Base-by-base conservation (phyloP, 129 eudicot species). In the Kitagawia praeruptora region DNA sequence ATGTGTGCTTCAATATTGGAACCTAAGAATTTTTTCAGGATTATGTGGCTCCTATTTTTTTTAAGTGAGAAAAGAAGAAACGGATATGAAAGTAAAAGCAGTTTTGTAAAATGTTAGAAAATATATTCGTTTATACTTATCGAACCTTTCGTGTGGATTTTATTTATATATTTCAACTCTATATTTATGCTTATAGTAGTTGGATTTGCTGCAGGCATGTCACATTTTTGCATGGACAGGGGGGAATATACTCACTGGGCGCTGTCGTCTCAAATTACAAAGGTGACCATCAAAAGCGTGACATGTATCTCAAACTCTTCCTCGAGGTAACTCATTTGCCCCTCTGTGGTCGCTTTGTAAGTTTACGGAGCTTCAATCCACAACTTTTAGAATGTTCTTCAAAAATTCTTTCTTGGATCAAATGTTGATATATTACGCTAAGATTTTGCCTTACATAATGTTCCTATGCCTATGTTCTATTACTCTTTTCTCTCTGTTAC, bases 181-280 rank as follows among this genome's bases (percentile, higher is more conserved):
- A 61, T n/a, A 61, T 61, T 2, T 8, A 25, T n/a, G 9, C 69
- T 61, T 9, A 61, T 25, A 61, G 34, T 61, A 25, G 34, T 61
- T 61, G 15, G 5, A 25, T 25, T 82, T 56, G 80, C 23, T 74
- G 23, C 86, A 93, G 98, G 85, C 87, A 91, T 75, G 85, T 88
- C 88, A 93, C 97, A 1, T 93, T 93, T 84, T 83, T 93, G 77
- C 82, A 91, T 76, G 98, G 98, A 47, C 86, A 86, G 86, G 98
- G 97, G 77, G 98, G 98, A 58, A 74, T 93, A 73, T 91, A 89
- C 81, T 93, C 96, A 0, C 76, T 93, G 63, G 98, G 98, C 49
- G 96, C 92, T 39, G 93, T 93, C 56, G 76, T 87, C 7, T 91
- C 97, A 44, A 88, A 85, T 81, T 80, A 81, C 64, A 46, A 77